Conservation (phyloP, 352 stramenopile species). For the Phytophthora uliginosa region DNA sequence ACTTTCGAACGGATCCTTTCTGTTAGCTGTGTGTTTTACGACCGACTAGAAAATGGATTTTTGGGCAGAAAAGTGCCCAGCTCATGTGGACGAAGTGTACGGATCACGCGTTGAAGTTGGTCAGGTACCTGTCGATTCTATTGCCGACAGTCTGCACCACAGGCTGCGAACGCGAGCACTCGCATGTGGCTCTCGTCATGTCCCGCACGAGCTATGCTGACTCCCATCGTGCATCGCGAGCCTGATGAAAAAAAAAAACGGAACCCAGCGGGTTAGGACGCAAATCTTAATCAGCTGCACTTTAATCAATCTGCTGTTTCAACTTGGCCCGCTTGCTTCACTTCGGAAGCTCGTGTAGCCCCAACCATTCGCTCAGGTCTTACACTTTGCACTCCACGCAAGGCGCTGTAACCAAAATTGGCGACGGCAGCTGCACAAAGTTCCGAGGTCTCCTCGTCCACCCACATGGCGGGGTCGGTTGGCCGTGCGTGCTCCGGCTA, state of each 20-base stretch:
- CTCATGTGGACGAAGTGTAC: constrained; percentile 25
- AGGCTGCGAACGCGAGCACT: not conserved
- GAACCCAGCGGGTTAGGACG: constrained; percentile 24
- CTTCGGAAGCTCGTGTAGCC: not conserved
- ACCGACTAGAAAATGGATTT: constrained; percentile 24
- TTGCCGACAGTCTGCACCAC: constrained; percentile 12
- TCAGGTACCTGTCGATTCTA: constrained; percentile 15
- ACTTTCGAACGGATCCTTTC: not conserved
- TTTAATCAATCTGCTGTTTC: constrained; percentile 20
- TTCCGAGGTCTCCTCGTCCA: not conserved
- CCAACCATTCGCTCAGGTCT: not conserved
- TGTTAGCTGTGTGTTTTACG: constrained; percentile 14
- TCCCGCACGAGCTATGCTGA: constrained; percentile 18
- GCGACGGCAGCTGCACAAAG: not conserved
- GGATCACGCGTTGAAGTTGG: constrained; percentile 23
- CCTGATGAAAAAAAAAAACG: constrained; percentile 11
- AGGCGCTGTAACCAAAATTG: not conserved
- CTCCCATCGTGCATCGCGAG: constrained; percentile 20
- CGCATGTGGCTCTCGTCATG: constrained; percentile 10
- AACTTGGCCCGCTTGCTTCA: not conserved
- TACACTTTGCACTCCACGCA: not conserved
- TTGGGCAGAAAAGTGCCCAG: constrained; percentile 15
- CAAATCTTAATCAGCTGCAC: constrained; percentile 18
- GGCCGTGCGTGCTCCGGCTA: not conserved
- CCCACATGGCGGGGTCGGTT: not conserved